Base-by-base conservation (phyloP, 192 early-diverging fungal species). In the Phycomyces nitens region DNA sequence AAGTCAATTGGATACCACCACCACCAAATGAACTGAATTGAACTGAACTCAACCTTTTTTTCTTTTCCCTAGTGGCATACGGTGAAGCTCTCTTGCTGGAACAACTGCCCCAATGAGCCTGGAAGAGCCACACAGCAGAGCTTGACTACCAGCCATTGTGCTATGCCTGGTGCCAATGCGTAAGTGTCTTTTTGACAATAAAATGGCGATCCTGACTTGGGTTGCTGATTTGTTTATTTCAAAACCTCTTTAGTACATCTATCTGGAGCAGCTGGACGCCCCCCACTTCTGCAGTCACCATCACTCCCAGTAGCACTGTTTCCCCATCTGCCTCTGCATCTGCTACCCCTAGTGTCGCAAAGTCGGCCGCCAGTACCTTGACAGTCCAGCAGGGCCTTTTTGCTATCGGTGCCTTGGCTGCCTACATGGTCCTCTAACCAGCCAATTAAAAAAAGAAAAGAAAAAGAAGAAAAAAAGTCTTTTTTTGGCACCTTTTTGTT, bases 111-210 rank as follows among this genome's bases (percentile, higher is more conserved):
- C 53, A 63, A 53, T n/a, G 62, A 63, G 24, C 50, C 24, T 53
- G 62, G 62, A 41, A 53, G 51, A 53, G 51, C 62, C 24, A 42
- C 21, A 14, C 62, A 63, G 39, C 50, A 53, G 39, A 38, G 62
- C 23, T 22, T 63, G 21, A 51, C 52, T 24, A 27, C 62, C 2
- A 42, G 52, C 5, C 18, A n/a, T 16, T 63, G 62, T 63, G 51
- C 62, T 10, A 63, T 63, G 62, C 62, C 62, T 63, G 62, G 62
- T 63, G 62, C 62, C 41, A 63, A 63, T 63, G 62, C 52, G 62
- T 63, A 63, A 54, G 62, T 34, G 11, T 22, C 6, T 12, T 7
- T 29, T 14, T 47, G 18, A n/a, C 3, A 47, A 47, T 47, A 2
- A 47, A 18, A 14, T 47, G 18, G 2, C 12, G 44, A 47, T 18